Evolutionary conservation across 1,139 yeast species (phyloP).

Genomic region (Pichia sp.): DNA sequence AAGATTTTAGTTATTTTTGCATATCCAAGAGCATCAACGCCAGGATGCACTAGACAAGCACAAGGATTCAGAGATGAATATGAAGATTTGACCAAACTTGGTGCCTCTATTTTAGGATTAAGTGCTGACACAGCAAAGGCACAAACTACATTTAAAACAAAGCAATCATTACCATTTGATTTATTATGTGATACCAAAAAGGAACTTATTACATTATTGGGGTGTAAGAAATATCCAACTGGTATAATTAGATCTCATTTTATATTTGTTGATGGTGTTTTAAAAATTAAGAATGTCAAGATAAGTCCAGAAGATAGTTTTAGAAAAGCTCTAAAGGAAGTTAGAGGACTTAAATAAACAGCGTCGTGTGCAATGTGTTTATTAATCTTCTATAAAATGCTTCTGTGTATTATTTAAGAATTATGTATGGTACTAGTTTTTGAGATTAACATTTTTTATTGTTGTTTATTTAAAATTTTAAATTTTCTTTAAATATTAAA

Average conservation of each 20-base stretch:
- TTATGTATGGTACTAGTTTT: no score
- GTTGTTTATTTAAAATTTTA: not conserved
- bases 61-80: conserved; percentile 74
- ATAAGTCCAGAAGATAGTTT: conserved; percentile 78
- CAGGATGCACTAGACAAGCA: conserved; percentile 93
- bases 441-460: not conserved
- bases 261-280: conserved; percentile 74
- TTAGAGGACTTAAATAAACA: conserved; percentile 27
- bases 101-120: conserved; percentile 56
- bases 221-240: conserved; percentile 71
- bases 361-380: not conserved
- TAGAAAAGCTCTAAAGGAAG: conserved; percentile 51
- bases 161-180: conserved; percentile 66
- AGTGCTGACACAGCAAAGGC: conserved; percentile 71
- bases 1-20: conserved; percentile 61
- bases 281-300: conserved; percentile 56
- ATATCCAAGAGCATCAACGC: conserved; percentile 90
- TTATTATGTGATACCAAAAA: conserved; percentile 71
- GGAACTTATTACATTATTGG: conserved; percentile 62
- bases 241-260: conserved; percentile 87
- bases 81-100: conserved; percentile 41
- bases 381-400: not conserved
- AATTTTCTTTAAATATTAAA: conserved; percentile 2
- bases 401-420: not conserved
- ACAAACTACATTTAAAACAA: conserved; percentile 67